A percentile compares a stretch with the other conserved stretches of the same genome.
phyloP scores from a whole-genome alignment of 352 stramenopile species.

The Lagenidium sp. region DNA sequence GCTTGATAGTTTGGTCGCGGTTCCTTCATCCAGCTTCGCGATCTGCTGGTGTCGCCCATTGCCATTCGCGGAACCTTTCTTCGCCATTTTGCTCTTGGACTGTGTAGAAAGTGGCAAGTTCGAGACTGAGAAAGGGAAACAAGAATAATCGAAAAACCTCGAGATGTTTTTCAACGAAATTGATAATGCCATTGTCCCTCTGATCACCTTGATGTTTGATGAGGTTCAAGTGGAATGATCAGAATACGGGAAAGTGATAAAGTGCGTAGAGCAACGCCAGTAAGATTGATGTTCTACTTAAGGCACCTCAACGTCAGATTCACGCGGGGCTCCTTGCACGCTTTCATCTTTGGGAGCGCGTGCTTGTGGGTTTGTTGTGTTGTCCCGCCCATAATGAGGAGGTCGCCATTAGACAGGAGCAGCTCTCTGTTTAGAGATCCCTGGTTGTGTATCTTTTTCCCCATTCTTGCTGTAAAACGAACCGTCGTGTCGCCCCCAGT shows the following conservation, averaged over 20 bases:
- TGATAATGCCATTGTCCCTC: background rate
- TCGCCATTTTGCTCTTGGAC: background rate
- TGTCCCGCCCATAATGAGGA: conserved; percentile 75
- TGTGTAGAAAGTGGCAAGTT: background rate
- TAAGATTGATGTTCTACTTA: too few relatives aligned
- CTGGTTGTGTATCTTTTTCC: too few relatives aligned
- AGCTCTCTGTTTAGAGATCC: too few relatives aligned
- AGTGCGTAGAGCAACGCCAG: too few relatives aligned
- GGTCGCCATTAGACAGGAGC: conserved; percentile 74
- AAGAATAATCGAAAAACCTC: background rate
- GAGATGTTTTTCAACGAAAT: background rate
- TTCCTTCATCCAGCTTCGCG: conserved; percentile 3
- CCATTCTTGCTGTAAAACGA: conserved; percentile 39
- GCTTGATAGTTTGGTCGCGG: conserved; percentile 6
- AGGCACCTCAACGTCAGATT: conserved; percentile 49
- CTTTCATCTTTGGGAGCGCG: conserved; percentile 63
- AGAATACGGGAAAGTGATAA: background rate
- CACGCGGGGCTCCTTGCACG: conserved; percentile 26
- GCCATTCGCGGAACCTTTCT: background rate
- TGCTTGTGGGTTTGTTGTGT: conserved; percentile 76
- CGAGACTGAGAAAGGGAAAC: conserved; percentile 2
- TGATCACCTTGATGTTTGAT: background rate
- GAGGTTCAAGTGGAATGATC: background rate
- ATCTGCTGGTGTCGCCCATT: conserved; percentile 1
- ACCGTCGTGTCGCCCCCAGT: conserved; percentile 52